Conservation (phyloP, 495 filamentous ascomycete genomes). For the Amorphotheca resinae region DNA sequence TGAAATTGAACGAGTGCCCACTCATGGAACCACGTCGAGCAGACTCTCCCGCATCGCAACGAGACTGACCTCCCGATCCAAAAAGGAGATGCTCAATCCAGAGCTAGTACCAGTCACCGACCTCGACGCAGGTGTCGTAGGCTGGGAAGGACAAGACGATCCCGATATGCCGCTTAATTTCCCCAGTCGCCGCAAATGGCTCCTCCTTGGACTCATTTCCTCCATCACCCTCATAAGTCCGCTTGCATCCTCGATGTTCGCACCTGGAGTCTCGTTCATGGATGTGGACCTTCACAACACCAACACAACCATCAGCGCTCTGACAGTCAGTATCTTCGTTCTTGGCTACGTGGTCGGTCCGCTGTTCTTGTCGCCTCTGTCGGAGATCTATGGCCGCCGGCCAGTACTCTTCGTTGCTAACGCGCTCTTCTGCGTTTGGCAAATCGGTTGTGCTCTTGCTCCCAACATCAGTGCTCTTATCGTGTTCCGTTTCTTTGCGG, state of each 20-base stretch:
- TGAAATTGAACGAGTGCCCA: no score
- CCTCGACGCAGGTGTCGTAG: constrained; percentile 32
- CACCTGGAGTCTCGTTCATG: constrained; percentile 41
- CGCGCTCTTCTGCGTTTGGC: constrained; percentile 51
- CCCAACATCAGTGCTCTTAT: constrained; percentile 43
- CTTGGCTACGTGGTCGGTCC: constrained; percentile 50
- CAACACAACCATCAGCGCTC: constrained; percentile 29
- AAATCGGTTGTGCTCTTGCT: constrained; percentile 53
- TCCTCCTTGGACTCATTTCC: constrained; percentile 46
- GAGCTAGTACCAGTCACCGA: constrained; percentile 27
- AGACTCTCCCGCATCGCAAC: neutral
- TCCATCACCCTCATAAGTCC: constrained; percentile 42
- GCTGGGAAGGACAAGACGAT: constrained; percentile 50
- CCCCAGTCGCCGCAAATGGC: constrained; percentile 46
- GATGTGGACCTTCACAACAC: constrained; percentile 37
- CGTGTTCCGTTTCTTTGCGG: constrained; percentile 49
- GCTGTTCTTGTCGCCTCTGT: constrained; percentile 51
- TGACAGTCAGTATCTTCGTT: constrained; percentile 42
- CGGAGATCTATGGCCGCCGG: constrained; percentile 55
- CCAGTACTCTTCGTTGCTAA: constrained; percentile 47
- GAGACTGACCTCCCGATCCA: neutral
- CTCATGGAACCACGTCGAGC: neutral
- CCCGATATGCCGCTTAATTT: constrained; percentile 61
- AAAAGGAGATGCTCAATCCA: constrained; percentile 9
- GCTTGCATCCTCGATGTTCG: constrained; percentile 50